These are phyloP conservation scores for Heterobasidion occidentale DNA, from an alignment of 1,284 basidiomycete genomes.

Conservation along the genomic window DNA sequence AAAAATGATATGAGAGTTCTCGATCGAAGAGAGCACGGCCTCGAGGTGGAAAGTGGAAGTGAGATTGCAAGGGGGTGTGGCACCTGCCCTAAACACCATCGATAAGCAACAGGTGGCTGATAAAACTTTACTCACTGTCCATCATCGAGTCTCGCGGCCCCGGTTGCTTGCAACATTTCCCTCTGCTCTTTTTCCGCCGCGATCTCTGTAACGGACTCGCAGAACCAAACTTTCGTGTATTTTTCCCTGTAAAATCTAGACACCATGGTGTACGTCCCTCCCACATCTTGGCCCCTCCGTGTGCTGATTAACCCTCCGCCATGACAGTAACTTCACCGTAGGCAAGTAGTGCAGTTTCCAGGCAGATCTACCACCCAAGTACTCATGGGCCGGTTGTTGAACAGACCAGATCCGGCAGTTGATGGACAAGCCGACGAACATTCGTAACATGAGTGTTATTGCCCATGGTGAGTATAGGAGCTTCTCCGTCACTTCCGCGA, in stretches of 20 bases:
- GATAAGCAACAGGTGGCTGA: slow-evolving; percentile 5
- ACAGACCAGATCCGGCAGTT: slow-evolving; percentile 84
- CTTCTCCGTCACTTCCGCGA: slow-evolving; percentile 2
- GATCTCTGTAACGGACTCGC: not conserved
- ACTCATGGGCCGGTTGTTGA: not conserved
- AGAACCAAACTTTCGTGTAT: slow-evolving; percentile 18
- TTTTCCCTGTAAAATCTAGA: slow-evolving; percentile 34
- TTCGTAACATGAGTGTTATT: slow-evolving; percentile 98
- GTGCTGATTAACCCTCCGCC: slow-evolving; percentile 26
- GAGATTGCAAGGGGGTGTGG: not conserved
- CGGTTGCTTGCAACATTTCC: slow-evolving; percentile 2
- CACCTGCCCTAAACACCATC: slow-evolving; percentile 6
- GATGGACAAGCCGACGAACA: slow-evolving; percentile 90
- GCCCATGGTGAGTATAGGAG: slow-evolving; percentile 66
- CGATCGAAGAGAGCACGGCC: too few species aligned
- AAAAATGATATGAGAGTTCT: too few species aligned
- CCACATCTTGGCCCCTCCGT: slow-evolving; percentile 6
- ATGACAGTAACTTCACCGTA: slow-evolving; percentile 77
- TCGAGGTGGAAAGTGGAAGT: not conserved
- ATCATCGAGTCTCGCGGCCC: slow-evolving; percentile 2
- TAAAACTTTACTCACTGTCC: slow-evolving; percentile 5
- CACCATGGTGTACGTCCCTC: slow-evolving; percentile 67
- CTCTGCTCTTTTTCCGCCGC: not conserved
- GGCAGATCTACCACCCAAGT: not conserved
- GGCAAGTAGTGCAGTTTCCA: slow-evolving; percentile 39